Evolutionary conservation across 176 grass and related monocot species (phyloP), one percentile per base, ranked within the genome.

Genomic region (Triticum turgidum): DNA sequence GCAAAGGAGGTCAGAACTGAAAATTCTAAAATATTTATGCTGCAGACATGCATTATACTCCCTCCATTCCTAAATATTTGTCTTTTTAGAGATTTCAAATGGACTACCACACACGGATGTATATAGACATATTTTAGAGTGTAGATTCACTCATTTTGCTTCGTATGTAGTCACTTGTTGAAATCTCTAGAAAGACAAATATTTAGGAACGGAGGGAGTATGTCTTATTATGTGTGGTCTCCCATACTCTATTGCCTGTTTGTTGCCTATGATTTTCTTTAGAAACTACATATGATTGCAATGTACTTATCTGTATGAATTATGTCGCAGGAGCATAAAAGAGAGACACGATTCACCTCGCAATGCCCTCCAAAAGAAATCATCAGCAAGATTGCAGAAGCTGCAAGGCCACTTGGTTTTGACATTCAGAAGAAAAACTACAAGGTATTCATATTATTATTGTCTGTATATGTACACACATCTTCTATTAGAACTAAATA

Each of bases 351-450:
- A 91, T 99, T 99, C 88, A 96, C 97, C 56, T 99, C 97, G 33
- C 95, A 92, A 54, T 94, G 85, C 85, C 68, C 97, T 33, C 92
- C 97, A 12, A 96, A 93, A 47, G 97, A 99, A 85, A 99, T 99
- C 54, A 89, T 99, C 56, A 89, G 63, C 75, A 99, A 99, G 83
- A 96, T 99, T 70, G 97, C 92, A 84, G 90, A 99, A 91, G 97
- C 94, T 76, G 94, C 97, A 79, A 99, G 94, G 22, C 97, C 97
- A 73, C 97, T 99, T 85, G 97, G 97, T 29, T 99, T 99, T 81
- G 92, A 99, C 69, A 79, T 99, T 84, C 97, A 96, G 84, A 99
- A 93, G 92, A 99, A 83, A 94, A 96, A 96, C n/a, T 99, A 93
- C 85, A 99, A 99, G 94, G 97, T 96, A 73, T 32, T 34, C 17